Evolutionary conservation across 2,329 filamentous ascomycete species (phyloP), one percentile per base, ranked within the genome.

Genomic region (Clonostachys rosea): DNA sequence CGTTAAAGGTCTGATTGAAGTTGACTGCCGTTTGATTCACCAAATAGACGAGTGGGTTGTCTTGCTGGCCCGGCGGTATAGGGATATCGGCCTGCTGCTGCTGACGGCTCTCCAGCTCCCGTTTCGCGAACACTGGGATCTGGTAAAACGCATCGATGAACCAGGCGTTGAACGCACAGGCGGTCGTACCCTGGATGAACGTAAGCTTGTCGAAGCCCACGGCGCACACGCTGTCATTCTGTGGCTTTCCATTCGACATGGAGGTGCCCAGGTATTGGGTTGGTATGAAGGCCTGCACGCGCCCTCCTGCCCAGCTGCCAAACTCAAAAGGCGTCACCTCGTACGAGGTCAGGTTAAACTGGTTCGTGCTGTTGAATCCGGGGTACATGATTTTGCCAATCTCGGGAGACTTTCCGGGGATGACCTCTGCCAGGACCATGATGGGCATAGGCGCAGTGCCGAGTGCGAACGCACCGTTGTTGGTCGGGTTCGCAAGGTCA

Each of bases 271-370:
- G 48, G 18, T 53, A 62, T 33, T 54, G 44, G 0, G 56, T 63
- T 0, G 60, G 49, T 17, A 60, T 57, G 24, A 65, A 65, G 0
- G 54, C 58, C 18, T 61, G 59, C 1, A 61, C 51, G 2, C 60
- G 47, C 0, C 58, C 57, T 2, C 61, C 62, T 4, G 47, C 42
- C 61, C 63, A 66, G 24, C 56, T 58, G 8, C 63, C 62, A 18
- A 64, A 62, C 42, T 65, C 61, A 37, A 59, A 65, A 0, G 63
- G 61, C 0, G 55, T 65, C 1, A 65, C 53, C 42, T 66, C 62
- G 42, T 62, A 66, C 3, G 60, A 54, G 0, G 64, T 62, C 4
- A 60, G 39, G 18, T 62, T 62, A 50, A 61, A 62, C 13, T 52
- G 52, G 0, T 59, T 52, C 2, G 60, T 59, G 4, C 20, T 43